Percentiles rank a stretch among this genome's conserved stretches.
Conservation (phyloP, 2,329 filamentous ascomycete genomes). For the Cercospora brassicicola region DNA sequence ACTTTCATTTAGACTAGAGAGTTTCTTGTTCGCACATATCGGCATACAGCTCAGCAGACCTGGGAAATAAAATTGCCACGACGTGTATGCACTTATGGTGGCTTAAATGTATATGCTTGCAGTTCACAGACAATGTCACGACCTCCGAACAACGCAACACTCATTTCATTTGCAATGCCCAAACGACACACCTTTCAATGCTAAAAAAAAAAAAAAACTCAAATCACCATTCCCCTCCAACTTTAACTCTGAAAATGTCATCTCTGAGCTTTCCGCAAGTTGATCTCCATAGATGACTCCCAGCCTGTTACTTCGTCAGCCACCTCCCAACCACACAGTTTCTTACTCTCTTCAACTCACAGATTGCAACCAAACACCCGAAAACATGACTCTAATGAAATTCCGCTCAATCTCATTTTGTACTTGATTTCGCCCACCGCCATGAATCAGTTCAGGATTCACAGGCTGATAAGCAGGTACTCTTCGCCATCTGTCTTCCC, state of each 20-base stretch:
- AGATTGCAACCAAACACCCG: slow-evolving; percentile 47
- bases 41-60: too few species aligned
- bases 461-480: slow-evolving; percentile 52
- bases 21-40: background rate
- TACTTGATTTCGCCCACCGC: slow-evolving; percentile 48
- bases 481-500: slow-evolving; percentile 51
- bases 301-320: slow-evolving; percentile 36
- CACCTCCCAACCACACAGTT: background rate
- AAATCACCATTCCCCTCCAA: slow-evolving; percentile 53
- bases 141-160: background rate
- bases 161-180: background rate
- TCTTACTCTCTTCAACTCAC: slow-evolving; percentile 39
- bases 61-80: too few species aligned
- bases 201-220: background rate
- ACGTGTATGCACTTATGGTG: too few species aligned
- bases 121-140: background rate
- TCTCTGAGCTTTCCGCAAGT: slow-evolving; percentile 54
- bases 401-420: slow-evolving; percentile 47
- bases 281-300: slow-evolving; percentile 51
- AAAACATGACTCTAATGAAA: slow-evolving; percentile 55
- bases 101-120: too few species aligned
- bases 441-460: slow-evolving; percentile 43
- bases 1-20: too few species aligned
- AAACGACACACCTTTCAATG: background rate
- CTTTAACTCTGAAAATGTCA: slow-evolving; percentile 52